A percentile compares a stretch with the other conserved stretches of the same genome.
phyloP scores from a whole-genome alignment of 495 filamentous ascomycete genomes.

The Tetracladium setigerum region DNA sequence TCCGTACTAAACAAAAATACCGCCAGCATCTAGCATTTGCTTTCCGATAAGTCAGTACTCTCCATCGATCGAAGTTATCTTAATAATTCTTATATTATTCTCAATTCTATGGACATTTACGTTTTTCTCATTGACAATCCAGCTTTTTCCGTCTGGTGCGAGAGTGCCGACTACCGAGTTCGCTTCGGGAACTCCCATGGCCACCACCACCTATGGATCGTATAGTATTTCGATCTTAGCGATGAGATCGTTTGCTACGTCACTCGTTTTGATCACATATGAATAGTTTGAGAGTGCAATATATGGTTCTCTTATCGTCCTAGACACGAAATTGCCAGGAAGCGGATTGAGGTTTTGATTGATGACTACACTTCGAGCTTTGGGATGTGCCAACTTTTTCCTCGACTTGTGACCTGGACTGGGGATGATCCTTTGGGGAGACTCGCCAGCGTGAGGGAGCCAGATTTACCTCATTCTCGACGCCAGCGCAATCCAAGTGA shows the following conservation, averaged over 20 bases:
- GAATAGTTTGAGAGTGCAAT: slow-evolving; percentile 11
- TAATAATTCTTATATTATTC: slow-evolving; percentile 16
- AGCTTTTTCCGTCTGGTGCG: slow-evolving; percentile 9
- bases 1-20: slow-evolving; percentile 15
- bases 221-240: slow-evolving; percentile 18
- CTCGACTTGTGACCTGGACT: too few relatives aligned
- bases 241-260: slow-evolving; percentile 15
- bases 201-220: slow-evolving; percentile 5
- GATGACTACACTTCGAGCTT: slow-evolving; percentile 11
- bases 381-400: too few relatives aligned
- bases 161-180: slow-evolving; percentile 13
- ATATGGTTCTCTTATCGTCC: slow-evolving; percentile 10
- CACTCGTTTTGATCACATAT: slow-evolving; percentile 16
- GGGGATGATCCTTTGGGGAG: too few relatives aligned
- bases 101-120: slow-evolving; percentile 15
- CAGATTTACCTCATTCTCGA: too few relatives aligned
- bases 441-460: too few relatives aligned
- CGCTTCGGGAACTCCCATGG: slow-evolving; percentile 10
- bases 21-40: slow-evolving; percentile 7
- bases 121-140: slow-evolving; percentile 9
- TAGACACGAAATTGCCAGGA: slow-evolving; percentile 10
- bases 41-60: slow-evolving; percentile 9
- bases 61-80: slow-evolving; percentile 16
- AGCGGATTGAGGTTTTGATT: slow-evolving; percentile 15
- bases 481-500: too few relatives aligned